phyloP scores from a whole-genome alignment of 345 rosid genomes.

The Eucalyptus erythrocorys region DNA sequence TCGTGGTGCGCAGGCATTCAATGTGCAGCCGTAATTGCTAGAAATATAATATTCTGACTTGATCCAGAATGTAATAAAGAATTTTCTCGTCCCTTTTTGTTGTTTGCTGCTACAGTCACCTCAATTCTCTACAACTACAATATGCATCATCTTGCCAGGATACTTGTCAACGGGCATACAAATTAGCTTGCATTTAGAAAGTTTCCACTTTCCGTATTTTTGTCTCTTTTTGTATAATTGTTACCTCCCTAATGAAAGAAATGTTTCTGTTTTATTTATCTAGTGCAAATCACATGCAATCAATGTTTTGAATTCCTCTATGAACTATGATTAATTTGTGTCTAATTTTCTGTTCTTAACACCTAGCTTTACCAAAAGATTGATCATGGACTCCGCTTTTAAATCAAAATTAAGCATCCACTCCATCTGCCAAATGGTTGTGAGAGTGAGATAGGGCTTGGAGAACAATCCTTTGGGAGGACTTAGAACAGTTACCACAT shows the following conservation, averaged over 20 bases:
- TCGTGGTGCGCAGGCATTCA: constrained; percentile 28
- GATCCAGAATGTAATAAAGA: neutral
- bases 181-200: neutral
- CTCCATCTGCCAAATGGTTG: neutral
- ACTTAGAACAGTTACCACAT: neutral
- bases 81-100: neutral
- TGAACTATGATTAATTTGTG: neutral
- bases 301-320: neutral
- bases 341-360: neutral
- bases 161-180: neutral
- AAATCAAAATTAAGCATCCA: neutral
- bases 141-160: neutral
- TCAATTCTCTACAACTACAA: neutral
- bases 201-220: neutral
- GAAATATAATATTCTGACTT: neutral
- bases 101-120: neutral
- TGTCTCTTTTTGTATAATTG: neutral
- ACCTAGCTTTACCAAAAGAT: neutral
- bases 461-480: neutral
- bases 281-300: neutral
- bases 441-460: neutral
- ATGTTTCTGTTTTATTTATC: neutral
- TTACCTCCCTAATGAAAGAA: neutral
- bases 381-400: neutral
- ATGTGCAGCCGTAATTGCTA: constrained; percentile 29